Evolutionary conservation across 768 basidiomycete species (phyloP).

Genomic region (Tubosaeta sp.): DNA sequence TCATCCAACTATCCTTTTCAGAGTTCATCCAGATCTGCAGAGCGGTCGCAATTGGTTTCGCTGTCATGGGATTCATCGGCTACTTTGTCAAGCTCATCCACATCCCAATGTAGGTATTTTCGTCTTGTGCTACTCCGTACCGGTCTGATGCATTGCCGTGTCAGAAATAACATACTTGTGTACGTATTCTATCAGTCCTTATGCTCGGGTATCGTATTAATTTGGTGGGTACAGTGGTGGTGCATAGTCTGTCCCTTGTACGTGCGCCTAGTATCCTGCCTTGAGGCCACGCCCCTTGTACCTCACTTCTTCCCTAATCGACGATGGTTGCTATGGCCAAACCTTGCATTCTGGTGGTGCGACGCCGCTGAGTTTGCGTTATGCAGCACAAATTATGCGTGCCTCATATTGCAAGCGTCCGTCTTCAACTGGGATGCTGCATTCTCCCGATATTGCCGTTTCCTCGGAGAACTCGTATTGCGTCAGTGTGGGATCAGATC

Average conservation of each 20-base stretch:
- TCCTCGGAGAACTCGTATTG: conserved; percentile 1
- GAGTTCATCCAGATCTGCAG: conserved; percentile 94
- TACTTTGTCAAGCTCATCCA: conserved; percentile 98
- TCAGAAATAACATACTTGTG: conserved; percentile 96
- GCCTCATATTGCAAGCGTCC: neutral
- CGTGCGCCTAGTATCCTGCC: conserved; percentile 6
- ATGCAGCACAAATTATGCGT: conserved; percentile 3
- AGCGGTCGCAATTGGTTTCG: conserved; percentile 96
- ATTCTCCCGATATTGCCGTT: neutral
- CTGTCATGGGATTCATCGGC: conserved; percentile 99
- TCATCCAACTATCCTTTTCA: conserved; percentile 30
- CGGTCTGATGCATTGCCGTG: conserved; percentile 10
- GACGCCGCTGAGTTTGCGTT: neutral
- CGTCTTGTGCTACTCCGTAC: neutral
- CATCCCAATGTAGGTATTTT: conserved; percentile 84
- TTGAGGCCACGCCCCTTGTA: conserved; percentile 18
- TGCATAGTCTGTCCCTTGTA: conserved; percentile 44
- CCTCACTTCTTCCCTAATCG: conserved; percentile 12
- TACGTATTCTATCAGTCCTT: conserved; percentile 44
- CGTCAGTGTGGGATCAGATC: conserved; percentile 9
- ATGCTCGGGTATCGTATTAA: conserved; percentile 22
- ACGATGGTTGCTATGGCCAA: conserved; percentile 3
- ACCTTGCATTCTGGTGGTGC: neutral
- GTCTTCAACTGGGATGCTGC: conserved; percentile 5
- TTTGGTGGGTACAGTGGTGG: conserved; percentile 54